A percentile compares a stretch with the other conserved stretches of the same genome.
Conservation (phyloP, 495 filamentous ascomycete genomes). For the Aspergillus ellipticus region DNA sequence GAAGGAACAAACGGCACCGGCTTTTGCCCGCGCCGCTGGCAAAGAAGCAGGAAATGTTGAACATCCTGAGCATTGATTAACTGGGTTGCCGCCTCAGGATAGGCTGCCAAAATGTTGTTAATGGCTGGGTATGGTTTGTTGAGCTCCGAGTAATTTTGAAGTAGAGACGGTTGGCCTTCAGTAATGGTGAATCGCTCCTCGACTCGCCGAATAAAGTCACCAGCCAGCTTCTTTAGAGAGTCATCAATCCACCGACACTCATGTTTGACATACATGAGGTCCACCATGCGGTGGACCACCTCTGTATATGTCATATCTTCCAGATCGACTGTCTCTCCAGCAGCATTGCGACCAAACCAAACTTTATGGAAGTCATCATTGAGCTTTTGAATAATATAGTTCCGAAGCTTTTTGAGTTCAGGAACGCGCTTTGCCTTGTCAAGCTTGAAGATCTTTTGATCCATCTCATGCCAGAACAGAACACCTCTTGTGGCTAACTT, state of each 20-base stretch:
- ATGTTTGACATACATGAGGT: conserved; percentile 93
- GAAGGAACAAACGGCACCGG: conserved; percentile 92
- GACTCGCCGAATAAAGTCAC: conserved; percentile 91
- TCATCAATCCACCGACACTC: conserved; percentile 91
- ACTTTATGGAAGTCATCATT: conserved; percentile 99
- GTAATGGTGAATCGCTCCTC: conserved; percentile 82
- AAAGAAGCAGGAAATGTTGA: conserved; percentile 92
- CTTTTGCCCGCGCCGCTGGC: conserved; percentile 89
- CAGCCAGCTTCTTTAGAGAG: conserved; percentile 75
- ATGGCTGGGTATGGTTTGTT: conserved; percentile 73
- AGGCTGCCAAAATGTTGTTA: conserved; percentile 72
- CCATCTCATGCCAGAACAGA: conserved; percentile 95
- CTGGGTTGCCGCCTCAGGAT: conserved; percentile 81
- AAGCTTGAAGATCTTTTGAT: conserved; percentile 92
- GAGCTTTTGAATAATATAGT: conserved; percentile 95
- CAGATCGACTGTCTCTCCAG: conserved; percentile 75
- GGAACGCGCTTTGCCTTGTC: conserved; percentile 91
- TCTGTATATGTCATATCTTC: conserved; percentile 98
- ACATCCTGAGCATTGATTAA: conserved; percentile 97
- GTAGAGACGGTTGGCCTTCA: conserved; percentile 64
- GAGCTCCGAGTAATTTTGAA: conserved; percentile 87
- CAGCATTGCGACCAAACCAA: conserved; percentile 91
- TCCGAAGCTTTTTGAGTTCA: conserved; percentile 85
- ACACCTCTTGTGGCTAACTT: conserved; percentile 96
- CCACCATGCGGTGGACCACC: conserved; percentile 89